These are phyloP conservation scores for Harringtonia lauricola DNA, from an alignment of 2,329 filamentous ascomycete species.

Conservation along the genomic window DNA sequence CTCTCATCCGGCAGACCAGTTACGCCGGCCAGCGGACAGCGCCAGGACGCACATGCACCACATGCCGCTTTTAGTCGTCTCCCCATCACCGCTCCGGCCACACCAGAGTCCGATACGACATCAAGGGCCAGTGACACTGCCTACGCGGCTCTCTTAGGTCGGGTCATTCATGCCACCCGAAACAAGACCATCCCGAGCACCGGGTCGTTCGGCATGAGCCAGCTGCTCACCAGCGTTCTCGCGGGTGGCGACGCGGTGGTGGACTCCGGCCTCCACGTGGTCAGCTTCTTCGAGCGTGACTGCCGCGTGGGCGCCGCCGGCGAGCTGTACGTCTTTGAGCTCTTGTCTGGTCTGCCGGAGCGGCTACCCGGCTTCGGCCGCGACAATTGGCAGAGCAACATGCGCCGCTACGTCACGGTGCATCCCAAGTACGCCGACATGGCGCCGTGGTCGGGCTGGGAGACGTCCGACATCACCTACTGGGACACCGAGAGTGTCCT, in stretches of 20 bases:
- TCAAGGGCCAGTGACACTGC: too few relatives aligned
- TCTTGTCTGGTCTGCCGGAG: too few relatives aligned
- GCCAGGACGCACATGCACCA: too few relatives aligned
- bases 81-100: too few relatives aligned
- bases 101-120: too few relatives aligned
- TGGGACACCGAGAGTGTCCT: conserved; percentile 21
- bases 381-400: conserved; percentile 36
- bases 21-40: background rate
- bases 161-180: too few relatives aligned
- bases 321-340: conserved; percentile 9
- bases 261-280: background rate
- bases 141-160: too few relatives aligned
- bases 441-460: conserved; percentile 24
- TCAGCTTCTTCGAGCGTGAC: conserved; percentile 3
- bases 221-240: background rate
- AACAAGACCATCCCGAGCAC: too few relatives aligned
- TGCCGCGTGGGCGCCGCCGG: conserved; percentile 13
- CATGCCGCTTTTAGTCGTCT: too few relatives aligned
- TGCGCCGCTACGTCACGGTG: conserved; percentile 26
- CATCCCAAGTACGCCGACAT: conserved; percentile 30
- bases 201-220: background rate
- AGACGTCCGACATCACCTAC: conserved; percentile 38
- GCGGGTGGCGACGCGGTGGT: background rate
- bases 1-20: background rate
- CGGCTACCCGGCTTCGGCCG: conserved; percentile 18